Percentiles rank a stretch among this genome's conserved stretches.
Conservation (phyloP, 257 asterid genomes). For the Solanum chmielewskii region DNA sequence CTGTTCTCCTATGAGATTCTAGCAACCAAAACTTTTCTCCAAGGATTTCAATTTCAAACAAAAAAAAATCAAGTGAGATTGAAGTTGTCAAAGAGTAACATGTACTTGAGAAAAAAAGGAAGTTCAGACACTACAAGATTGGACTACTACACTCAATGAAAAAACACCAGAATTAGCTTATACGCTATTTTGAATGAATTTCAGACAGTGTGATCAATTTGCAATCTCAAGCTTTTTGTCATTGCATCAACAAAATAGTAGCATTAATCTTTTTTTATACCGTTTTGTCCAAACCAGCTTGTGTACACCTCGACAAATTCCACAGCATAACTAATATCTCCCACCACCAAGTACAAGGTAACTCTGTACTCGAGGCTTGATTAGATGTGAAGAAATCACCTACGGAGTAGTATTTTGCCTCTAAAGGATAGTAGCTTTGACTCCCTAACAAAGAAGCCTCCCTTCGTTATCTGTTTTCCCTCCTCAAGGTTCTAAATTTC, state of each 20-base stretch:
- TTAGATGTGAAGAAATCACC: background rate
- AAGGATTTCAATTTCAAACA: background rate
- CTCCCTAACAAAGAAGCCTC: background rate
- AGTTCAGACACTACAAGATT: background rate
- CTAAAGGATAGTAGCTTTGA: background rate
- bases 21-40: background rate
- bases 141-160: background rate
- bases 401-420: background rate
- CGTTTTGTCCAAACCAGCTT: background rate
- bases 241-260: background rate
- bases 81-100: background rate
- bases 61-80: background rate
- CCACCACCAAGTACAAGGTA: background rate
- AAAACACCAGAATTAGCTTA: background rate
- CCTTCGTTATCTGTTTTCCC: background rate
- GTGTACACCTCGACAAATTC: background rate
- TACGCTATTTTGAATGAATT: background rate
- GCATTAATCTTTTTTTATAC: background rate
- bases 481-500: background rate
- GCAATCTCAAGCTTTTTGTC: background rate
- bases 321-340: background rate
- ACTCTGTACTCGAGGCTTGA: background rate
- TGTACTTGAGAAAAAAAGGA: background rate
- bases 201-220: background rate
- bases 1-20: background rate